Percentiles rank a stretch among this genome's conserved stretches.
phyloP scores from a whole-genome alignment of 2,329 filamentous ascomycete genomes.

The Zymoseptoria crescenta region DNA sequence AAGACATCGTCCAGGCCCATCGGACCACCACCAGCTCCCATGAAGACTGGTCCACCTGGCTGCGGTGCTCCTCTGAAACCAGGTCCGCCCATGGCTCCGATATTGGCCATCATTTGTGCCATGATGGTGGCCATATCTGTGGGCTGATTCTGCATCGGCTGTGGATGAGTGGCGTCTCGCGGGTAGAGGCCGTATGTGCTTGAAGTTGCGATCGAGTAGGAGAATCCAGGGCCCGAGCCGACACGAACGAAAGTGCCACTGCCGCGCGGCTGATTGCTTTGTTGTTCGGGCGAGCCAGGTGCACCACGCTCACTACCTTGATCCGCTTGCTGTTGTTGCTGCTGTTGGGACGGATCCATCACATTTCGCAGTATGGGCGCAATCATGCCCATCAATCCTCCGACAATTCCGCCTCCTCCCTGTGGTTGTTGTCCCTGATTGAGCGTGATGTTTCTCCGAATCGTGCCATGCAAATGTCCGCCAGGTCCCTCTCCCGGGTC shows the following conservation, averaged over 20 bases:
- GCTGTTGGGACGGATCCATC: conserved; percentile 6
- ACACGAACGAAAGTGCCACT: conserved; percentile 10
- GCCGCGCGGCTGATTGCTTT: neutral
- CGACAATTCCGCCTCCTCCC: conserved; percentile 26
- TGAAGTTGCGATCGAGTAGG: conserved; percentile 27
- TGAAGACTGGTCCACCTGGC: conserved; percentile 1
- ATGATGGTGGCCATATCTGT: conserved; percentile 26
- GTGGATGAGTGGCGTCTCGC: conserved; percentile 45
- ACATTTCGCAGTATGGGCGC: conserved; percentile 12
- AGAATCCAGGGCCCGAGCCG: conserved; percentile 22
- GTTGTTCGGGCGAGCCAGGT: conserved; percentile 8
- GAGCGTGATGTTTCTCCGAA: conserved; percentile 33
- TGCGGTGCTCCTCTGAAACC: neutral
- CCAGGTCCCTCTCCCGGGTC: conserved; percentile 21
- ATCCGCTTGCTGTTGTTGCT: conserved; percentile 12
- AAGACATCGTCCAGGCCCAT: neutral
- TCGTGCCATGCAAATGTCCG: conserved; percentile 29
- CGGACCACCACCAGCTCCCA: conserved; percentile 3
- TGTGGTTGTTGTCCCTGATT: conserved; percentile 12
- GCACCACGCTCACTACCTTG: conserved; percentile 9
- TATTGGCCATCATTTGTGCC: conserved; percentile 27
- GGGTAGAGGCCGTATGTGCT: conserved; percentile 36
- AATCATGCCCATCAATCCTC: conserved; percentile 32
- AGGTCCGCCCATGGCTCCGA: conserved; percentile 16
- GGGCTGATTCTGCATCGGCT: conserved; percentile 33